Conservation (phyloP, 2,329 filamentous ascomycete genomes). For the Sordariomycetes sp. region DNA sequence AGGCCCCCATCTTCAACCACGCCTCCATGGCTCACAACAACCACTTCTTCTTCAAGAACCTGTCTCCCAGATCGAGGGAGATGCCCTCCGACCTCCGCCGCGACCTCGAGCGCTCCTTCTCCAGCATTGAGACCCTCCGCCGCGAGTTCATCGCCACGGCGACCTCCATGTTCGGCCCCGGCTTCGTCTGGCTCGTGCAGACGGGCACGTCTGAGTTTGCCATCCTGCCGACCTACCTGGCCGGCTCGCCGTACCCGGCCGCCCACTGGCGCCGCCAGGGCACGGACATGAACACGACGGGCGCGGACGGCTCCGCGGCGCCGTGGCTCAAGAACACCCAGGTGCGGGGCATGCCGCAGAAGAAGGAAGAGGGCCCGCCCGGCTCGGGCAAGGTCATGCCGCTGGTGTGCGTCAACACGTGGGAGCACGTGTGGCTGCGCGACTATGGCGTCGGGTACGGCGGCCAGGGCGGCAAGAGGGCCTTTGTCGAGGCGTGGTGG, state of each 20-base stretch:
- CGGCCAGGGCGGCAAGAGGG: conserved; percentile 61
- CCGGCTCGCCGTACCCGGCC: conserved; percentile 76
- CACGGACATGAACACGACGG: conserved; percentile 59
- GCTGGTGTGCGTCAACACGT: conserved; percentile 85
- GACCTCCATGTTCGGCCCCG: conserved; percentile 87
- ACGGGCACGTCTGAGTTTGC: conserved; percentile 38
- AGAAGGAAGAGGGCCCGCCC: conserved; percentile 33
- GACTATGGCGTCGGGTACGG: conserved; percentile 57
- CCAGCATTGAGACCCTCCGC: conserved; percentile 71
- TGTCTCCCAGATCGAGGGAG: conserved; percentile 28
- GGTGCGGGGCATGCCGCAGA: conserved; percentile 13
- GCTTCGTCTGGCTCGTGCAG: conserved; percentile 91
- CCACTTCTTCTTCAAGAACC: conserved; percentile 64
- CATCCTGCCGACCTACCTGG: conserved; percentile 81
- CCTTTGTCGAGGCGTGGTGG: conserved; percentile 80
- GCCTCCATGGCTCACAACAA: conserved; percentile 96
- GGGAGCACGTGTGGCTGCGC: conserved; percentile 86
- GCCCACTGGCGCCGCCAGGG: conserved; percentile 69
- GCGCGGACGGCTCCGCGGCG: conserved; percentile 25
- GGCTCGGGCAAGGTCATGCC: conserved; percentile 62
- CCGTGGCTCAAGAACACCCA: conserved; percentile 16
- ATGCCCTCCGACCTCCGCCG: conserved; percentile 46
- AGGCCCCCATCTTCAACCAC: conserved; percentile 83
- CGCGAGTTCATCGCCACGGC: conserved; percentile 73
- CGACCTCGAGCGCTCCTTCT: conserved; percentile 62